A percentile compares a stretch with the other conserved stretches of the same genome.
These are phyloP conservation scores for Phragmites australis DNA, from an alignment of 176 grass and related monocot genomes.

Conservation along the genomic window DNA sequence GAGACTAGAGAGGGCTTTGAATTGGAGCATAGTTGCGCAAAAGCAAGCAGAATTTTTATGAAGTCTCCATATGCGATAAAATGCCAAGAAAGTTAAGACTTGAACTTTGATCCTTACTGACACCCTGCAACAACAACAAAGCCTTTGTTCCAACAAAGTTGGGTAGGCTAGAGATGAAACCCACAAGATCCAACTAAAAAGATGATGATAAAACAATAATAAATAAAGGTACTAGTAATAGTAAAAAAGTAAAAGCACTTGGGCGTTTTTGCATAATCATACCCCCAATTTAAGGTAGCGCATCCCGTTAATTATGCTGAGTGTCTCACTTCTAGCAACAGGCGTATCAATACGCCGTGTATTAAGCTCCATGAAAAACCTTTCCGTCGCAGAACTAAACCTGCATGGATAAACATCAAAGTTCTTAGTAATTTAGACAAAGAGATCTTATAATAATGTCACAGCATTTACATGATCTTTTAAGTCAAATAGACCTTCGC, in stretches of 20 bases:
- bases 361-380: conserved; percentile 98
- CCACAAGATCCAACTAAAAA: too few relatives aligned
- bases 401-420: conserved; percentile 54
- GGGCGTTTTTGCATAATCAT: conserved; percentile 34
- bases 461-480: conserved; percentile 8
- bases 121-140: not conserved
- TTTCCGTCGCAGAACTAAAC: conserved; percentile 97
- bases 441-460: too few relatives aligned
- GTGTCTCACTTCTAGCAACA: conserved; percentile 83
- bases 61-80: not conserved
- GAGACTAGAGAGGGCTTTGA: not conserved
- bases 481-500: not conserved
- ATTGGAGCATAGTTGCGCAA: not conserved
- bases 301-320: conserved; percentile 98
- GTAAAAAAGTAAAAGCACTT: too few relatives aligned
- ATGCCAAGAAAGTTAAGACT: conserved; percentile 15
- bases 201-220: too few relatives aligned
- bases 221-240: too few relatives aligned
- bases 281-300: conserved; percentile 99
- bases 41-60: conserved; percentile 1
- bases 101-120: conserved; percentile 21
- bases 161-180: too few relatives aligned
- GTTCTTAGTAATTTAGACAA: conserved; percentile 29
- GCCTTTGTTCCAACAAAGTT: too few relatives aligned
- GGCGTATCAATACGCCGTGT: conserved; percentile 67